Evolutionary conservation across 495 filamentous ascomycete genomes (phyloP), one percentile per base, ranked within the genome.

Genomic region (Annulohypoxylon moriforme): DNA sequence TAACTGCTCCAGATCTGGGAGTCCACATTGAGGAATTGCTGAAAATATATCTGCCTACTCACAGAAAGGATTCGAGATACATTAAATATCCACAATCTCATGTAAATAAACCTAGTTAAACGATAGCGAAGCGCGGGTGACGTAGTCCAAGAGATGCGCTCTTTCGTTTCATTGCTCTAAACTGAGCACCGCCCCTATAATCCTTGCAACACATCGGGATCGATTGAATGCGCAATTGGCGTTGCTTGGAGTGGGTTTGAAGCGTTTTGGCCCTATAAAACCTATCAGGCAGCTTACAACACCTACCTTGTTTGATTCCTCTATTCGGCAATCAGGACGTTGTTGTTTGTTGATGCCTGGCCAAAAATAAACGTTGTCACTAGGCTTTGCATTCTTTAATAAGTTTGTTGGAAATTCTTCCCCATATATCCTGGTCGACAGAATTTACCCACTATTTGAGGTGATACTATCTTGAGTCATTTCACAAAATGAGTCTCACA

Each of bases 131-230:
- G 25, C 1, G 13, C 38, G 13, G 2, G 57, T 60, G 57, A 60
- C 57, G 57, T 60, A 60, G 57, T 60, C 57, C 38, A 60, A 60
- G 57, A 60, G 13, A 10, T 14, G 20, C 13, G 24, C 24, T 52
- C 22, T 10, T 5, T 52, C 3, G 4, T 27, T 14, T n/a, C 24
- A 14, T 60, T 44, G 38, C 44, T 46, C 36, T 16, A 44, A 24
- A 29, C 22, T 10, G 14, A 60, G 57, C 57, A 60, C 24, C 18
- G 57, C 57, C 38, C 29, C 57, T 29, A 60, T 46, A 40, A 36
- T 36, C 53, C 53, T 38, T 52, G 47, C 24, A 13, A 14, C 47
- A 27, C 13, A 13, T 52, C 29, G 9, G 2, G 40, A 44, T 52
- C 2, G 1, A 44, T 18, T 5, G 13, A 18, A 5, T 44, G 14